phyloP scores from a whole-genome alignment of 768 basidiomycete species.

The Termitomyces sp. region DNA sequence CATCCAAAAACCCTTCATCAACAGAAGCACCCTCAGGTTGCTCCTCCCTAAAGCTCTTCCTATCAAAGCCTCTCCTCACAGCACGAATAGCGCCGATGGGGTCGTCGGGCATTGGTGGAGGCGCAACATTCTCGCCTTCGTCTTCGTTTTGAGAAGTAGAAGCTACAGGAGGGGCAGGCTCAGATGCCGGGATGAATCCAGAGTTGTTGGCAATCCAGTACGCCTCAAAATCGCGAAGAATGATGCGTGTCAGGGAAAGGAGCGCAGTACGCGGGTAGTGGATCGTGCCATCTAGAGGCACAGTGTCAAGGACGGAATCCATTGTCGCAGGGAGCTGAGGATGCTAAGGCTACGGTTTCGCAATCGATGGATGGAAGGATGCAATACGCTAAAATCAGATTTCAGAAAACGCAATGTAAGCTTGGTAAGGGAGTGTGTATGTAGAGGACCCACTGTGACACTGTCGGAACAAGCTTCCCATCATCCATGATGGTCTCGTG shows the following conservation, averaged over 20 bases:
- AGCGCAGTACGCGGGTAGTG: background rate
- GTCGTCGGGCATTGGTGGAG: background rate
- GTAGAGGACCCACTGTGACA: too few species aligned
- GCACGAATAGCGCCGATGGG: background rate
- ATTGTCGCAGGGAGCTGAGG: background rate
- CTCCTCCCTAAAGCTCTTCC: background rate
- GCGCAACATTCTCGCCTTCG: background rate
- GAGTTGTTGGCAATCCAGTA: background rate
- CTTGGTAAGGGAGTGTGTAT: too few species aligned
- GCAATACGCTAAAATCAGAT: too few species aligned
- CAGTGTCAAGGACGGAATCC: background rate
- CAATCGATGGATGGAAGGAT: background rate
- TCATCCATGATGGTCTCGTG: too few species aligned
- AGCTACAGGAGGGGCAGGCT: background rate
- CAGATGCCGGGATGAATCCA: background rate
- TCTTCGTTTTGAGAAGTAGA: background rate
- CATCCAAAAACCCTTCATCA: background rate
- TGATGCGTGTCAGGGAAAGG: background rate
- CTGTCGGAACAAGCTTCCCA: too few species aligned
- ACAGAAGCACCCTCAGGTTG: background rate
- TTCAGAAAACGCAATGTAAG: too few species aligned
- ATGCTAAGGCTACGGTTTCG: background rate
- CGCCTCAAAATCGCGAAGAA: background rate
- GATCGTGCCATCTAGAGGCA: background rate
- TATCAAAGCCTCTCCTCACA: background rate